Evolutionary conservation across 2,329 filamentous ascomycete genomes (phyloP), one percentile per base, ranked within the genome.

Genomic region (Ascomycota sp.): DNA sequence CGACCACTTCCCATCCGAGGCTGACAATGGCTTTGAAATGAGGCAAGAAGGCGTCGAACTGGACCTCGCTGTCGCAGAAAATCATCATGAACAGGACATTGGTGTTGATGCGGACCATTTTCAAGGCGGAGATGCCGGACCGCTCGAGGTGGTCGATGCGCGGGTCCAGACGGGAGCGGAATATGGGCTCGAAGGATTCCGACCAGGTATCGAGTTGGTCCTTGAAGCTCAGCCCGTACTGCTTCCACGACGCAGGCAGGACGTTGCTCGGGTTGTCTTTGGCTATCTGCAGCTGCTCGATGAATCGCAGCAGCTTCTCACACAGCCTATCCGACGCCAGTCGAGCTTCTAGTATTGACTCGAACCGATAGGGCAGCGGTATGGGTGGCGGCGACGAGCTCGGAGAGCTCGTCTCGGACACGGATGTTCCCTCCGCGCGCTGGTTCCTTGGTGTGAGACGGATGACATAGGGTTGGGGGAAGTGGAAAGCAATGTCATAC

Each of bases 401-500:
- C 4, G 33, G 27, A 20, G 35, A 33, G 8, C 25, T 29, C 7
- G 31, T 24, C 8, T 33, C 34, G 4, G 35, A 32, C n/a, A 29
- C 24, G 8, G 37, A 52, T 2, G 56, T 45, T 3, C 57, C 48
- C 6, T 21, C 24, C 10, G 34, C 30, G 8, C 12, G 47, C 37
- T 6, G 56, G 37, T 37, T 52, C 43, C 27, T 52, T 41, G 33
- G 38, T 31, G 27, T 50, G 35, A 35, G 59, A 5, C 57, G 58
- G 35, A 74, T 65, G 6, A 73, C 67, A 32, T 62, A 70, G 1
- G 69, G 68, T 20, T 68, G 57, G 1, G 69, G 69, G 34, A 74
- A 73, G 43, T 75, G 69, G 41, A 74, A 75, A 21, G 69, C 69
- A 66, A 74, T 68, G 40, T 74, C 69, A 42, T 75, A 75, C 1